Conservation (phyloP, 2,329 filamentous ascomycete species). For the Botrytis byssoidea region DNA sequence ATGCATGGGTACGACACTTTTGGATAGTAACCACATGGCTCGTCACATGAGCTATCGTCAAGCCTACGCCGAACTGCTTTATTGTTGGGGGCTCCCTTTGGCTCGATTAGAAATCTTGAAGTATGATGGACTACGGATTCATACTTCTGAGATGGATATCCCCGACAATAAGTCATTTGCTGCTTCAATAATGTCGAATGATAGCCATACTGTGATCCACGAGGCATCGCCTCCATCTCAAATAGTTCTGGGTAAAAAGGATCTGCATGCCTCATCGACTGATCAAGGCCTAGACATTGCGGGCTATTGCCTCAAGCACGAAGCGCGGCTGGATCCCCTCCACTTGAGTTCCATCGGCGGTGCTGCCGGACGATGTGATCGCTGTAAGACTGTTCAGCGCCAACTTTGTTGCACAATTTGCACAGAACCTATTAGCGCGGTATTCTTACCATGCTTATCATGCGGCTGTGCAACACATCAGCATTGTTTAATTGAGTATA, state of each 20-base stretch:
- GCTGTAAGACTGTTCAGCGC: constrained; percentile 54
- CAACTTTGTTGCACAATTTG: constrained; percentile 64
- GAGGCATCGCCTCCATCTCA: constrained; percentile 44
- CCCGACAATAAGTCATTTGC: constrained; percentile 34
- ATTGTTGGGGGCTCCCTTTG: constrained; percentile 63
- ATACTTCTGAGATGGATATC: constrained; percentile 38
- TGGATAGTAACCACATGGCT: constrained; percentile 49
- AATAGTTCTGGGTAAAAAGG: constrained; percentile 57
- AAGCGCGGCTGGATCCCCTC: constrained; percentile 59
- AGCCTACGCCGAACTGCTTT: constrained; percentile 66
- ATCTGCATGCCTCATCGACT: constrained; percentile 49
- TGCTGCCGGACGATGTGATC: constrained; percentile 49
- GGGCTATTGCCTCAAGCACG: constrained; percentile 61
- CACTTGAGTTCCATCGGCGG: constrained; percentile 43
- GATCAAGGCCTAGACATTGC: constrained; percentile 59
- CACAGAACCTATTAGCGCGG: constrained; percentile 56
- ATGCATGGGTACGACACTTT: constrained; percentile 58
- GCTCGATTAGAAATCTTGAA: constrained; percentile 66
- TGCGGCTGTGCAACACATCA: constrained; percentile 64
- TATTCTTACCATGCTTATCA: constrained; percentile 60
- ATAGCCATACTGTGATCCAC: constrained; percentile 29
- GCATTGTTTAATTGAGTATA: constrained; percentile 44
- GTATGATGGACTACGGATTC: constrained; percentile 61
- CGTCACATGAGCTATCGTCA: constrained; percentile 61
- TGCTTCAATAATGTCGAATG: constrained; percentile 34